Percentiles rank a stretch among this genome's conserved stretches.
These are phyloP conservation scores for Trypanosoma avium DNA, from an alignment of 208 protist genomes.

Conservation along the genomic window DNA sequence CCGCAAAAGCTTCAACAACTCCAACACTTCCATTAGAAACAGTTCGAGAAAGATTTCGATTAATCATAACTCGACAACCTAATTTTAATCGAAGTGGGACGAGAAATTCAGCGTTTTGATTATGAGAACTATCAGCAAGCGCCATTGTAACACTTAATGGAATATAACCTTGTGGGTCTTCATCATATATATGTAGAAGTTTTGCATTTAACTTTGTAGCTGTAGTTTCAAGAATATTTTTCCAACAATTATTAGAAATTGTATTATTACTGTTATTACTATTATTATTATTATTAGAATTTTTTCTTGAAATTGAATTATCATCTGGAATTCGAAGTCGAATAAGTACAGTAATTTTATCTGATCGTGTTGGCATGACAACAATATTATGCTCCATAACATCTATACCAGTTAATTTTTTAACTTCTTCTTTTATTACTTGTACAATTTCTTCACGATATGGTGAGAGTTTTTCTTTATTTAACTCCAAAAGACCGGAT, in stretches of 20 bases:
- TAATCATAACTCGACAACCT: slow-evolving; percentile 89
- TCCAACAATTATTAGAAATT: slow-evolving; percentile 36
- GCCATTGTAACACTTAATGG: slow-evolving; percentile 67
- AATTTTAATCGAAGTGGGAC: slow-evolving; percentile 80
- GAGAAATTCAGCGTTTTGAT: slow-evolving; percentile 50
- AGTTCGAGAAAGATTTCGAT: slow-evolving; percentile 82
- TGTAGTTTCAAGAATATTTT: slow-evolving; percentile 34
- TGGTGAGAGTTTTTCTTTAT: slow-evolving; percentile 5
- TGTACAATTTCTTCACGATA: slow-evolving; percentile 36
- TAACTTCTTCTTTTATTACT: slow-evolving; percentile 42
- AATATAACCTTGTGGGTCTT: slow-evolving; percentile 50
- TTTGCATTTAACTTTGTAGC: slow-evolving; percentile 41
- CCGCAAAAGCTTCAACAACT: slow-evolving; percentile 80
- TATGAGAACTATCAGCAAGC: slow-evolving; percentile 56
- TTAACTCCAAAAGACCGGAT: slow-evolving; percentile 50
- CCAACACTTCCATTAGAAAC: slow-evolving; percentile 90
- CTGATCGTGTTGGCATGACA: slow-evolving; percentile 51
- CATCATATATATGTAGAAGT: slow-evolving; percentile 41
- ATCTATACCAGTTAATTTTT: slow-evolving; percentile 3
- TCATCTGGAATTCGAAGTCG: slow-evolving; percentile 48
- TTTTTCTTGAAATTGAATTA: neutral
- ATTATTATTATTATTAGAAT: neutral
- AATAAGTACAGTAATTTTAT: slow-evolving; percentile 32
- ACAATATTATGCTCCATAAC: slow-evolving; percentile 64
- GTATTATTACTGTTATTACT: neutral